phyloP scores from a whole-genome alignment of 345 rosid species.

The Salix koriyanagi region DNA sequence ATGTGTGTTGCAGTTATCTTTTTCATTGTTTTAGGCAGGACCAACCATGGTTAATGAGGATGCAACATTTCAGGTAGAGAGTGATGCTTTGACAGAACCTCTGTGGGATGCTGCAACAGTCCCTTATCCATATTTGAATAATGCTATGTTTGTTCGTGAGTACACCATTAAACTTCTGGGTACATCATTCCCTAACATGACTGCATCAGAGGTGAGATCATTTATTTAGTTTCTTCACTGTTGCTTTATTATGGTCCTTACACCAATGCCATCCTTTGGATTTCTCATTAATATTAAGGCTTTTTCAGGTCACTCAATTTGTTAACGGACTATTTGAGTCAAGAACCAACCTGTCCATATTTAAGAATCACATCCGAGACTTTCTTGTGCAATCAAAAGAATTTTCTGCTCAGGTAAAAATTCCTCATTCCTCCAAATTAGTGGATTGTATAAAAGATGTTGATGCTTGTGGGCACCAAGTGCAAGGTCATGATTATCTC shows the following conservation, averaged over 20 bases:
- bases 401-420: slow-evolving; percentile 74
- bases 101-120: slow-evolving; percentile 85
- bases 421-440: background rate
- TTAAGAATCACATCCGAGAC: slow-evolving; percentile 87
- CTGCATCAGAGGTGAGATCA: slow-evolving; percentile 60
- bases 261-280: background rate
- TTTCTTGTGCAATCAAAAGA: slow-evolving; percentile 89
- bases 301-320: slow-evolving; percentile 74
- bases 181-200: slow-evolving; percentile 96
- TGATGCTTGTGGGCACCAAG: background rate
- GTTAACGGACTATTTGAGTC: slow-evolving; percentile 84
- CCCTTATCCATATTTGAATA: slow-evolving; percentile 67
- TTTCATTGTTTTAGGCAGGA: background rate
- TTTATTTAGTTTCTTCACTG: background rate
- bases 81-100: slow-evolving; percentile 77
- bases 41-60: background rate
- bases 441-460: background rate
- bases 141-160: slow-evolving; percentile 76
- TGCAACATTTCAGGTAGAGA: slow-evolving; percentile 57
- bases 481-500: background rate
- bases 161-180: slow-evolving; percentile 87
- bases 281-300: slow-evolving; percentile 11
- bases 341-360: slow-evolving; percentile 66
- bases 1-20: slow-evolving; percentile 1
- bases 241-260: background rate